A percentile compares a stretch with the other conserved stretches of the same genome.
Conservation (phyloP, 148 eudicot species). For the Vaccinium macrocarpon region DNA sequence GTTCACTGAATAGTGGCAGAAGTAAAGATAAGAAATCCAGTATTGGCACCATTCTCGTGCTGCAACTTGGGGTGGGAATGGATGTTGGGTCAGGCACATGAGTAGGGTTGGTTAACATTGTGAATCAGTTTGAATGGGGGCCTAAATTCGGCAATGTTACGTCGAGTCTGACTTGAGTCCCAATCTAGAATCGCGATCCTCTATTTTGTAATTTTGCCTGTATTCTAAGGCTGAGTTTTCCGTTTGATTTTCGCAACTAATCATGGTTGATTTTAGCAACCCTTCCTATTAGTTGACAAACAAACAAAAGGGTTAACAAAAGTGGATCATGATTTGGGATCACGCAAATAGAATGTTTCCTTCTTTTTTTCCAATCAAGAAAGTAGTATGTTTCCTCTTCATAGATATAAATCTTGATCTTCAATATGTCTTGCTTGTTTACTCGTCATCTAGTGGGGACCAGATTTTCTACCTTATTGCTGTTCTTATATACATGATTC, state of each 20-base stretch:
- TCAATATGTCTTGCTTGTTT: not conserved
- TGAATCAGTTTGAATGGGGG: not conserved
- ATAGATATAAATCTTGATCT: not conserved
- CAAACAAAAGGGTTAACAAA: not conserved
- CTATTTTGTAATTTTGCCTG: not conserved
- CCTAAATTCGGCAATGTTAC: not conserved
- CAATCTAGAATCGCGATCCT: not conserved
- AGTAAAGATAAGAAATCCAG: not conserved
- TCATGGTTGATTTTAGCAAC: too few species aligned
- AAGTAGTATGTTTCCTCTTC: not conserved
- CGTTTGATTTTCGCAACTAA: too few species aligned
- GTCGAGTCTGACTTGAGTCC: not conserved
- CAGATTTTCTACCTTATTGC: not conserved
- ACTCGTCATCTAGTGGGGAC: not conserved
- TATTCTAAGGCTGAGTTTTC: not conserved
- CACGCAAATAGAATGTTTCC: too few species aligned
- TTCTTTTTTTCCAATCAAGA: not conserved
- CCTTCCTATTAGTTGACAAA: not conserved
- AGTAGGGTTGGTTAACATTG: not conserved
- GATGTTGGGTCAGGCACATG: not conserved
- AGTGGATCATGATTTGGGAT: not conserved
- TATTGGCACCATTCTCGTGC: not conserved
- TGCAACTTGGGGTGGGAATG: not conserved
- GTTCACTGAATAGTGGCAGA: not conserved
- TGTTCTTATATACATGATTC: not conserved